These are phyloP conservation scores for Lasiosphaeris hirsuta DNA, from an alignment of 495 filamentous ascomycete genomes.

Conservation along the genomic window DNA sequence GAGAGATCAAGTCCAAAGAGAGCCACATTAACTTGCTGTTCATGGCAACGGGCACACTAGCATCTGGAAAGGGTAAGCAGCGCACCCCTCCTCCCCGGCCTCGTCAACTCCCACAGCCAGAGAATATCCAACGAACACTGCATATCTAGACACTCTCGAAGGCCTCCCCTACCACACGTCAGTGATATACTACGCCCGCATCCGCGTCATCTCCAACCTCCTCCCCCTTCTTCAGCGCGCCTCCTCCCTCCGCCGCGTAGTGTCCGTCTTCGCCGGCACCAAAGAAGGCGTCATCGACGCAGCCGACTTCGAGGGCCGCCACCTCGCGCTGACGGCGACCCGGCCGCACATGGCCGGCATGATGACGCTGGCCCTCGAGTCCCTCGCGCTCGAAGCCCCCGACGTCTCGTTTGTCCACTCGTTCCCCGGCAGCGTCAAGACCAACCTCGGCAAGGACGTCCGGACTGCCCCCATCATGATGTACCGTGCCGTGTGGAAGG, in stretches of 20 bases:
- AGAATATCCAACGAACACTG: background rate
- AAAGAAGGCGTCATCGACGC: conserved; percentile 51
- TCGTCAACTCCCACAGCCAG: background rate
- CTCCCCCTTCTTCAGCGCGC: conserved; percentile 55
- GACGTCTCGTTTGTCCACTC: conserved; percentile 56
- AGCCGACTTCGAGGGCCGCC: conserved; percentile 43
- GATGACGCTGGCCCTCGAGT: conserved; percentile 50
- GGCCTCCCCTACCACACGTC: conserved; percentile 51
- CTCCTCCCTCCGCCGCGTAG: conserved; percentile 51
- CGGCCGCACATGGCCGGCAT: conserved; percentile 48
- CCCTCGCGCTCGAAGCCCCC: conserved; percentile 44
- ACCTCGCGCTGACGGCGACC: conserved; percentile 21
- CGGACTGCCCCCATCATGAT: background rate
- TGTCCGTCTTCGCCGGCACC: conserved; percentile 51
- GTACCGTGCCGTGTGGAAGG: conserved; percentile 1
- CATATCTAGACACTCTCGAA: conserved; percentile 57
- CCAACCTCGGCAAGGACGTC: conserved; percentile 19
- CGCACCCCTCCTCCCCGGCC: background rate
- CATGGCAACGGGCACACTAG: conserved; percentile 47
- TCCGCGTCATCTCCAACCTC: conserved; percentile 60
- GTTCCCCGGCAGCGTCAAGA: conserved; percentile 54
- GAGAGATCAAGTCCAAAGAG: conserved; percentile 54
- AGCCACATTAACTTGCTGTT: conserved; percentile 59
- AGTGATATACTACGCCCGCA: conserved; percentile 59
- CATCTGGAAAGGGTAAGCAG: conserved; percentile 20